These are phyloP conservation scores for Diaporthe humulicola DNA, from an alignment of 2,329 filamentous ascomycete species.

Conservation along the genomic window DNA sequence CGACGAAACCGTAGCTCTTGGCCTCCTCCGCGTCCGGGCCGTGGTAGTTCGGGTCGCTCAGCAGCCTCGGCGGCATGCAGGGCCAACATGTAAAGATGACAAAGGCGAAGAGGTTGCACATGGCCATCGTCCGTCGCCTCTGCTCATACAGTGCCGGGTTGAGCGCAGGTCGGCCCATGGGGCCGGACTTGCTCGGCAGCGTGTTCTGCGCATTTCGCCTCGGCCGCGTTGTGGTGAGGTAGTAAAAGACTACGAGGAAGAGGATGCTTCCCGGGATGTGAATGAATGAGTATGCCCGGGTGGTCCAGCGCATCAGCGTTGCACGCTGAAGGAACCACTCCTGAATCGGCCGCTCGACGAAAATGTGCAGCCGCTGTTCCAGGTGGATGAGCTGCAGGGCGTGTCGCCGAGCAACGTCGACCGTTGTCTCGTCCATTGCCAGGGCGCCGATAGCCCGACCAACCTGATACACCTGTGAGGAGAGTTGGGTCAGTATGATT, in stretches of 20 bases:
- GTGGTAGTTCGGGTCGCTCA: conserved; percentile 67
- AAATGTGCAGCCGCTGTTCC: conserved; percentile 75
- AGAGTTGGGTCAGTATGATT: background rate
- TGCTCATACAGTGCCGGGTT: conserved; percentile 66
- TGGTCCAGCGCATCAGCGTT: conserved; percentile 75
- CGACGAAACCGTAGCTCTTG: conserved; percentile 72
- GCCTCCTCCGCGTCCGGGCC: conserved; percentile 69
- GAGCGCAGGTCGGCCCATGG: conserved; percentile 54
- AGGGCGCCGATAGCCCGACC: conserved; percentile 80
- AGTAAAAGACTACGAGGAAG: conserved; percentile 75
- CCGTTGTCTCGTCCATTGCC: conserved; percentile 76
- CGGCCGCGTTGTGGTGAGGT: conserved; percentile 73
- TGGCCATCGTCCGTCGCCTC: conserved; percentile 70
- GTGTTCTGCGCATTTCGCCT: conserved; percentile 40
- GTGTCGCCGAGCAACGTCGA: conserved; percentile 76
- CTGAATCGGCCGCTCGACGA: conserved; percentile 75
- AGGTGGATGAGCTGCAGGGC: conserved; percentile 76
- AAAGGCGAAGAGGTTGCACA: conserved; percentile 73
- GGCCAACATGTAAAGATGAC: conserved; percentile 73
- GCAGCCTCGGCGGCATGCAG: conserved; percentile 73
- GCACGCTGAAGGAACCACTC: conserved; percentile 63
- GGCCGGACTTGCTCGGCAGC: conserved; percentile 18
- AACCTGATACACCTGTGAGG: conserved; percentile 76
- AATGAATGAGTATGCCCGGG: conserved; percentile 81
- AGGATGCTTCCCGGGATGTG: conserved; percentile 83